phyloP scores from a whole-genome alignment of 371 early-diverging fungal species.

The Cokeromyces recurvatus region DNA sequence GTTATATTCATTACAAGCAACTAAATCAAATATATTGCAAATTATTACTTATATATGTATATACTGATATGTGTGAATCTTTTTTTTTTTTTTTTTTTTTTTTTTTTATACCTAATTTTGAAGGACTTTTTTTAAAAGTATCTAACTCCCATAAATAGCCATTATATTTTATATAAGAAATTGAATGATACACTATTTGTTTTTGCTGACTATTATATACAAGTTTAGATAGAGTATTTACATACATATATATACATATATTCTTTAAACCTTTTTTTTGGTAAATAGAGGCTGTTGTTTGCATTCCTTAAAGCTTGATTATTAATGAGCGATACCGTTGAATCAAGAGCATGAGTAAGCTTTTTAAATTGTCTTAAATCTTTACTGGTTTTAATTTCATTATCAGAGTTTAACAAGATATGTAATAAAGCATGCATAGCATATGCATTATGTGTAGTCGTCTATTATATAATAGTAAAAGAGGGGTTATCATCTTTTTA shows the following conservation, averaged over 20 bases:
- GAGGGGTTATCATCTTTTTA: background rate
- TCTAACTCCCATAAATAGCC: constrained; percentile 48
- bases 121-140: constrained; percentile 37
- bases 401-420: constrained; percentile 53
- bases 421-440: constrained; percentile 83
- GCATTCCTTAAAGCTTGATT: too few relatives aligned
- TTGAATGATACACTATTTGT: constrained; percentile 23
- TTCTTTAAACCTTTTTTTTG: too few relatives aligned
- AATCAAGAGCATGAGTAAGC: background rate
- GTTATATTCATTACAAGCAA: too few relatives aligned
- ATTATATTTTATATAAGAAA: constrained; percentile 26
- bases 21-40: too few relatives aligned
- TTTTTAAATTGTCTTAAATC: constrained; percentile 32
- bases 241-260: too few relatives aligned
- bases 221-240: too few relatives aligned
- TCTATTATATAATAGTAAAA: constrained; percentile 7
- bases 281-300: too few relatives aligned
- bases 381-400: constrained; percentile 22
- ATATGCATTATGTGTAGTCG: constrained; percentile 16
- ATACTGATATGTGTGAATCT: too few relatives aligned
- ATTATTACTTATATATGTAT: too few relatives aligned
- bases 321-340: too few relatives aligned
- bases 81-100: too few relatives aligned
- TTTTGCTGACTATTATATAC: too few relatives aligned
- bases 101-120: constrained; percentile 20